Percentiles rank a stretch among this genome's conserved stretches.
phyloP scores from a whole-genome alignment of 164 flowering plant genomes.

The Houttuynia cordata region DNA sequence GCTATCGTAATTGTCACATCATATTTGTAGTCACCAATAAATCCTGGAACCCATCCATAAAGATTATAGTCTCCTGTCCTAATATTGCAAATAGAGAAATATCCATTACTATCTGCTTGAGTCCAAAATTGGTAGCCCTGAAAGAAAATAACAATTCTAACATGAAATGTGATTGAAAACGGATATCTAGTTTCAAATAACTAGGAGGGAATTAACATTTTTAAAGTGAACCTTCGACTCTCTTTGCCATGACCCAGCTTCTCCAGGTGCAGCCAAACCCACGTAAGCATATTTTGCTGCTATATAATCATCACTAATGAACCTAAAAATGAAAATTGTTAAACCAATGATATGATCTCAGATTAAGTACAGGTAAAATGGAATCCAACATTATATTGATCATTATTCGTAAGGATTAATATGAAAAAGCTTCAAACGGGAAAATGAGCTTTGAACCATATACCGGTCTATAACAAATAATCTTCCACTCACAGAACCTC shows the following conservation, averaged over 20 bases:
- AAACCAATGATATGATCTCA: background rate
- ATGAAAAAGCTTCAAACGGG: background rate
- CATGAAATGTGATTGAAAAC: no score
- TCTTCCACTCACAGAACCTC: conserved; percentile 52
- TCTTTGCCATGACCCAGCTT: conserved; percentile 75
- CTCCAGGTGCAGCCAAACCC: conserved; percentile 72
- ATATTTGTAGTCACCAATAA: conserved; percentile 60
- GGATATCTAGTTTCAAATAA: no score
- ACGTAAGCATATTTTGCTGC: conserved; percentile 48
- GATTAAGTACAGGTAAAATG: background rate
- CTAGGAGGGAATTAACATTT: background rate
- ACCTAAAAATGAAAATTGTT: conserved; percentile 19
- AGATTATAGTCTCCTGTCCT: conserved; percentile 58
- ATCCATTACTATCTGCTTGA: conserved; percentile 42
- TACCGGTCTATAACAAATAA: conserved; percentile 43
- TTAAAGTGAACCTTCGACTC: conserved; percentile 49
- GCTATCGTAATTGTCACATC: conserved; percentile 31
- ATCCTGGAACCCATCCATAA: conserved; percentile 67
- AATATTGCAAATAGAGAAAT: conserved; percentile 39
- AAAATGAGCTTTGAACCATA: background rate
- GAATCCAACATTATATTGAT: background rate
- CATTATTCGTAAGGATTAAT: background rate
- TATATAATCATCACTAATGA: conserved; percentile 18
- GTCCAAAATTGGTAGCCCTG: conserved; percentile 92
- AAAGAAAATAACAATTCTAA: background rate